Conservation (phyloP, 768 basidiomycete genomes). For the Suillus bovinus region DNA sequence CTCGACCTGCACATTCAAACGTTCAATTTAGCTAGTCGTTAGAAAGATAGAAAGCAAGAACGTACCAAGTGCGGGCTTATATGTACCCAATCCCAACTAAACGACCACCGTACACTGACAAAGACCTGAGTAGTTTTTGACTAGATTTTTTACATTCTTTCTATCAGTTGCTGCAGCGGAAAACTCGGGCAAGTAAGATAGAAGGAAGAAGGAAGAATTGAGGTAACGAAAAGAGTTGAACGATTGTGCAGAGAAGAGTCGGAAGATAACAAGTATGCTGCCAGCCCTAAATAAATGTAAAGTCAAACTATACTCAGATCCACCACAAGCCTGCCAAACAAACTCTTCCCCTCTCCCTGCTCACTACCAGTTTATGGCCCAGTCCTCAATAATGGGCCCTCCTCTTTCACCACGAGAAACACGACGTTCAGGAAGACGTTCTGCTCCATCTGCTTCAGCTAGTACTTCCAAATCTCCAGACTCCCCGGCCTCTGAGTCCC, state of each 20-base stretch:
- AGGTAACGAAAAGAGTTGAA: constrained; percentile 6
- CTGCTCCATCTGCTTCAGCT: constrained; percentile 63
- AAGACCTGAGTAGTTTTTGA: background rate
- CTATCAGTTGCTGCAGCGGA: background rate
- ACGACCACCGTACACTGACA: background rate
- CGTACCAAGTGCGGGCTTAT: background rate
- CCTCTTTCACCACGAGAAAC: constrained; percentile 77
- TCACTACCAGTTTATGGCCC: constrained; percentile 49
- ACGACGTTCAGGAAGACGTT: constrained; percentile 75
- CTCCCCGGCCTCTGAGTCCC: constrained; percentile 53
- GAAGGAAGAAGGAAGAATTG: constrained; percentile 4
- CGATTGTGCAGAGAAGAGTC: constrained; percentile 14
- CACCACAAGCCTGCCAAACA: constrained; percentile 10
- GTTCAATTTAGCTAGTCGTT: background rate
- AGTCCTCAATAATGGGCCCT: constrained; percentile 71
- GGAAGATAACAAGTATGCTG: constrained; percentile 22
- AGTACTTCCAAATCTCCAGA: constrained; percentile 75
- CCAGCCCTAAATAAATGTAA: constrained; percentile 40
- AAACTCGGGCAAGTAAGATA: background rate
- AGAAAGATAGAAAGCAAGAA: background rate
- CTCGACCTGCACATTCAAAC: background rate
- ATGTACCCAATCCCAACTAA: background rate
- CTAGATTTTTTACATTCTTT: background rate
- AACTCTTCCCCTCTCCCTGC: constrained; percentile 13
- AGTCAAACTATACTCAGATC: constrained; percentile 12